Conservation (phyloP, 305 asterid genomes). For the Fraxinus xanthoxyloides region DNA sequence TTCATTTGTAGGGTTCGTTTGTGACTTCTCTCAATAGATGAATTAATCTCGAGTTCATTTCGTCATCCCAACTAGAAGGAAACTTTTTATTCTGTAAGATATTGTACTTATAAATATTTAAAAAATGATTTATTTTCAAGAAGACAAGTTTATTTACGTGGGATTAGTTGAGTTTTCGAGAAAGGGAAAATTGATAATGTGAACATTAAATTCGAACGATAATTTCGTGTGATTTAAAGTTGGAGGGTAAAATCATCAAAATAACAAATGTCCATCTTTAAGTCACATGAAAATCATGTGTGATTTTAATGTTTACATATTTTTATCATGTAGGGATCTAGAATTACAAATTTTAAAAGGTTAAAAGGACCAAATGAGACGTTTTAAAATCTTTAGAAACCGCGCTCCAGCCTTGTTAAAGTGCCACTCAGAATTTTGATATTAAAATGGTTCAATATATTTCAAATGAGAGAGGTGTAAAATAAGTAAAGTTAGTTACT, state of each 20-base stretch:
- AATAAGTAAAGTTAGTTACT: too few species aligned
- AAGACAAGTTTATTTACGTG: not conserved
- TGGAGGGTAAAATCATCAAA: not conserved
- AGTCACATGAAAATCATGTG: too few species aligned
- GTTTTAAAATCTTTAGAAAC: not conserved
- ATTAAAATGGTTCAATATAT: not conserved
- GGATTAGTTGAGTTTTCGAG: not conserved
- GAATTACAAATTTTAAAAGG: too few species aligned
- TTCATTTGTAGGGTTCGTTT: too few species aligned
- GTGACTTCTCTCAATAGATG: too few species aligned
- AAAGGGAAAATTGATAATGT: not conserved
- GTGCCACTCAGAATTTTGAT: not conserved
- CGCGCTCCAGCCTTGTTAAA: not conserved
- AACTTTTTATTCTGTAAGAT: not conserved
- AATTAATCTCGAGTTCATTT: too few species aligned
- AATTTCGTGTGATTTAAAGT: not conserved
- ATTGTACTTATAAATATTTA: not conserved
- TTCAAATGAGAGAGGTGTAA: not conserved
- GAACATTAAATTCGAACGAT: not conserved
- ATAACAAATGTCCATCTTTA: not conserved
- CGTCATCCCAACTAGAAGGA: too few species aligned
- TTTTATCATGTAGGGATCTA: too few species aligned
- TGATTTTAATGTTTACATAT: too few species aligned
- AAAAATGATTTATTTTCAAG: too few species aligned
- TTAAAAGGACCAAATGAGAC: not conserved